Evolutionary conservation across 441 rosid species (phyloP), one percentile per base, ranked within the genome.

Genomic region (Sinapis alba): DNA sequence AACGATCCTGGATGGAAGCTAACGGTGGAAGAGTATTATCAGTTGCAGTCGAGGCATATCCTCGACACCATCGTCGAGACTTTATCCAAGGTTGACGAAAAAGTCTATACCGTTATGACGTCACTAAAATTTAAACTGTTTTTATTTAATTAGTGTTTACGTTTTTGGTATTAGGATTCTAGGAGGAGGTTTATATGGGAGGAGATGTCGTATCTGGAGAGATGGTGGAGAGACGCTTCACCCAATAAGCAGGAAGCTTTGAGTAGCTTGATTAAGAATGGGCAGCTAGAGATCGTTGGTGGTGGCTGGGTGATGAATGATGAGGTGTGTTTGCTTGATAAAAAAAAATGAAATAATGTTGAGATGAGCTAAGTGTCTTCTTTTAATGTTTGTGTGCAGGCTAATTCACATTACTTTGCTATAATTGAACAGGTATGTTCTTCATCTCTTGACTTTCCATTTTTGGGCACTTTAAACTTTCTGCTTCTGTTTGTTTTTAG

Each of bases 241-340:
- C 93, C 84, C 0, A 82, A 72, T 23, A 85, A 89, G 64, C 84
- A 83, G 73, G 93, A 84, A 78, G 86, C 93, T 73, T 86, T 96
- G 75, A 80, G 84, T 75, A 83, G 84, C 62, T 80, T 96, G 78
- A 89, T 96, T 79, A 87, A 87, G 77, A 89, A 86, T 79, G 99
- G 99, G 23, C 99, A 93, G 87, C 65, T 96, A 74, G 99, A 96
- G 76, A 91, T 96, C 60, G 99, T 96, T 74, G 99, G 99, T 71
- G 99, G 99, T 83, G 99, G 98, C 30, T 96, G 99, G 99, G 99
- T 96, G 18, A 96, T 96, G 99, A 96, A 93, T 65, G 99, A 93
- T 80, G 99, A 96, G 99, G 99, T 93, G 84, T 74, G 56, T 54
- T 2, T 47, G 19, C 1, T 15, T 45, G 7, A 30, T 0, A 0